Evolutionary conservation across 2,329 filamentous ascomycete genomes (phyloP), one percentile per base, ranked within the genome.

Genomic region (Zymoseptoria crescenta): DNA sequence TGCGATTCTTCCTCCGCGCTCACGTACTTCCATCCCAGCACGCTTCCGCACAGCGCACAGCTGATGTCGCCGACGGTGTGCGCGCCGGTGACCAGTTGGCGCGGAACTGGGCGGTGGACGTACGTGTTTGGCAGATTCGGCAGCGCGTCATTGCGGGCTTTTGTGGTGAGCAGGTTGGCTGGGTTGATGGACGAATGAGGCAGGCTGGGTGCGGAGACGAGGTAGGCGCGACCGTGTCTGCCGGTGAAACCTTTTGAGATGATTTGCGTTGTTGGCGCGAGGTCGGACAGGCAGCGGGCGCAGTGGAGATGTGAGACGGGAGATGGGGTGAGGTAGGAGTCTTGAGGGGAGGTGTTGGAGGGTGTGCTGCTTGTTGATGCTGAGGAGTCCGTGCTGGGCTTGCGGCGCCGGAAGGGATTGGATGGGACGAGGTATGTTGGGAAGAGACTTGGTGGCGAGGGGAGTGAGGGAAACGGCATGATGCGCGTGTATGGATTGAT

Each of bases 231-330:
- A 5, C 84, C 84, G 69, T 86, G 81, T 19, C 83, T 81, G 62
- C 84, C 84, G 24, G 82, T 86, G 72, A 87, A 87, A 56, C 83
- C 83, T 74, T 86, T 86, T 73, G 76, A 80, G 67, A 86, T 82
- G 59, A 86, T 85, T 62, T 84, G 82, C 5, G 78, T 78, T 16
- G 81, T 80, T 56, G 82, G 76, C 62, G 82, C 82, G 52, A 87
- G 76, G 67, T 86, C 81, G 9, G 81, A 74, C 49, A 82, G 79
- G 69, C 84, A 87, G 64, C 79, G 79, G 28, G 79, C 76, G 71
- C 84, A 87, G 65, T 79, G 80, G 24, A 87, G 77, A 66, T 81
- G 75, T 2, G 24, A 28, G 28, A 28, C n/a, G 24, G 87, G 77
- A 58, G 75, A 76, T 54, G 71, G 62, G 21, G 19, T 54, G 16